Percentiles rank a stretch among this genome's conserved stretches.
phyloP scores from a whole-genome alignment of 768 basidiomycete genomes.

The Lactifluus echinatus region DNA sequence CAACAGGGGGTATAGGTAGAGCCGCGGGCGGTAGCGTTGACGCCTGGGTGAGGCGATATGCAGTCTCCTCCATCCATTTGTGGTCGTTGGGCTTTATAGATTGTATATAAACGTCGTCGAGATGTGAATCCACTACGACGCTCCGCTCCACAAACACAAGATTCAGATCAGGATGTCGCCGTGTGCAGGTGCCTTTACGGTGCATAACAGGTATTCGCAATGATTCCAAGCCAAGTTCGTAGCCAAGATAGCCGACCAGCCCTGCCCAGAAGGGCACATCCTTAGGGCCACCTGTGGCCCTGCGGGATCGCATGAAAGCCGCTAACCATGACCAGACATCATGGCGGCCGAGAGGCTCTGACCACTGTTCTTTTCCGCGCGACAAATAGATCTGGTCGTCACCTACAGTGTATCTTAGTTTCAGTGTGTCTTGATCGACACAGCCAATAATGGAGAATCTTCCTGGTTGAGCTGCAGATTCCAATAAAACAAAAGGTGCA shows the following conservation, averaged over 20 bases:
- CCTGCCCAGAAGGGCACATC: slow-evolving; percentile 81
- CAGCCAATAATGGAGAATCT: slow-evolving; percentile 65
- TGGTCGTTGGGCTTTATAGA: slow-evolving; percentile 51
- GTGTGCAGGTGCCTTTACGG: slow-evolving; percentile 21
- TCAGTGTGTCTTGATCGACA: slow-evolving; percentile 43
- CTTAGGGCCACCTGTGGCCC: slow-evolving; percentile 38
- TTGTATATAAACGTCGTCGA: slow-evolving; percentile 50
- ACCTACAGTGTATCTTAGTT: slow-evolving; percentile 48
- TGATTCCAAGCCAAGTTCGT: slow-evolving; percentile 63
- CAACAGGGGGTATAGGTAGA: background rate
- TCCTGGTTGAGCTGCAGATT: slow-evolving; percentile 71
- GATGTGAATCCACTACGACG: slow-evolving; percentile 52
- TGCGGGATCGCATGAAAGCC: slow-evolving; percentile 51
- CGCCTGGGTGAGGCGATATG: slow-evolving; percentile 25
- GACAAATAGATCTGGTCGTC: slow-evolving; percentile 41
- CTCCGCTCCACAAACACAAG: slow-evolving; percentile 73
- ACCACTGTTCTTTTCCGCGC: slow-evolving; percentile 28
- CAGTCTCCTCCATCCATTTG: slow-evolving; percentile 49
- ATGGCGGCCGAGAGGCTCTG: slow-evolving; percentile 37
- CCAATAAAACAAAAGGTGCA: slow-evolving; percentile 60
- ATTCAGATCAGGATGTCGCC: slow-evolving; percentile 60
- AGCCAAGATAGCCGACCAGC: slow-evolving; percentile 67
- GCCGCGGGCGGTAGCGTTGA: slow-evolving; percentile 7
- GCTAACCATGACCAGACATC: slow-evolving; percentile 73
- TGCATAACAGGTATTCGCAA: slow-evolving; percentile 38